Base-by-base conservation (phyloP, 306 rosid species). In the Cercis canadensis region DNA sequence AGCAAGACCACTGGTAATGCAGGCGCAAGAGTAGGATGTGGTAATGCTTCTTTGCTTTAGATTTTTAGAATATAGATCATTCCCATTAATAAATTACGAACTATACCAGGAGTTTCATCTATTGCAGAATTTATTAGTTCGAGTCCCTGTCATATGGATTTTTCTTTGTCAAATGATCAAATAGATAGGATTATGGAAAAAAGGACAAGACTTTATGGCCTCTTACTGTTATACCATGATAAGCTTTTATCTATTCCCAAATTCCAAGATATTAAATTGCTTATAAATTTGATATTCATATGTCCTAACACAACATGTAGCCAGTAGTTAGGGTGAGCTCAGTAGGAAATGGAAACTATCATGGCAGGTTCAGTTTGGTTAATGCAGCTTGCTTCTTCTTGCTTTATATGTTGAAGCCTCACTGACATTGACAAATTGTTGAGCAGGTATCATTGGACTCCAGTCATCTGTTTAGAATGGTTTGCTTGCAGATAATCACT, bases 1-100 rank as follows among this genome's bases (percentile, higher is more conserved):
- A 87, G 96, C 84, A 90, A 90, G 72, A 70, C 85, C 67, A 87
- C 96, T 66, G 96, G 96, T n/a, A 90, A 90, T 78, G 96, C 93
- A 11, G 96, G 96, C 49, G 96, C 88, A 75, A 86, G 96, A 78
- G 75, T 87, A 75, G 96, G 87, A 78, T 90, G 92, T 44, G 96
- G 96, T 90, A 84, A 79, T 24, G 12, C 64, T 65, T 78, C 67
- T 51, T 1, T 72, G 19, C 41, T 54, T 75, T 80, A 61, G 7
- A 57, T 18, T 69, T 45, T 47, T 54, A 36, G 46, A 14, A 8
- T 44, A 66, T 65, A 29, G 47, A 4, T 6, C 61, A 46, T 49
- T 70, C 17, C 64, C 47, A 36, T 55, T 43, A 45, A 40, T 29
- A 15, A 40, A 2, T 10, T 18, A 17, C 40, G 33, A 60, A 66